Conservation (phyloP, 345 rosid genomes). For the Erodium maritimum region DNA sequence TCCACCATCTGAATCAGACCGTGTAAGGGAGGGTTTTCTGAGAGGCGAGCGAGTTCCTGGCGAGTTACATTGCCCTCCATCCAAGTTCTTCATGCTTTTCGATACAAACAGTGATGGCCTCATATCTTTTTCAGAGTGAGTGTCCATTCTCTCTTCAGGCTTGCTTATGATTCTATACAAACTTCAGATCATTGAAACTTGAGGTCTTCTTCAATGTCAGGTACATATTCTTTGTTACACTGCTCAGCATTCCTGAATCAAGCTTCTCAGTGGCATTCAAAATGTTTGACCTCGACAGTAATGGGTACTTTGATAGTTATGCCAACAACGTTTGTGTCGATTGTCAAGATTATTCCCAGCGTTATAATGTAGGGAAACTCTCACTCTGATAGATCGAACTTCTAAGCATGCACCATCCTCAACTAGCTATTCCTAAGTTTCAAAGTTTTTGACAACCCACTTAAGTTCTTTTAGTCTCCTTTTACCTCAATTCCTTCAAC, state of each 20-base stretch:
- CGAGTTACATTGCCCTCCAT: constrained; percentile 40
- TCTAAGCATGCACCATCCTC: too few species aligned
- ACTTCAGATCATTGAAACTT: neutral
- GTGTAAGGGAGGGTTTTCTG: constrained; percentile 44
- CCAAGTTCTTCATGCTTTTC: constrained; percentile 60
- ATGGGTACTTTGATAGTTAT: constrained; percentile 78
- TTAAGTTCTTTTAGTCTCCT: too few species aligned
- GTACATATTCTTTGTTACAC: constrained; percentile 53
- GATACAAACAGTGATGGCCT: constrained; percentile 52
- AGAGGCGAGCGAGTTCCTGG: constrained; percentile 38
- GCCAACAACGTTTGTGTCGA: too few species aligned
- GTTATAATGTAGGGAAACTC: too few species aligned
- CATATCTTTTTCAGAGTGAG: constrained; percentile 58
- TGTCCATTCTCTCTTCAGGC: neutral
- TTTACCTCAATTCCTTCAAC: too few species aligned
- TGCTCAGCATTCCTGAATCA: constrained; percentile 64
- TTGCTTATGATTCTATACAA: neutral
- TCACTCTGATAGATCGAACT: too few species aligned
- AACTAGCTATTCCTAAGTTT: too few species aligned
- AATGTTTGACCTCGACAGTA: constrained; percentile 75
- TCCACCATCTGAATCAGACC: constrained; percentile 51
- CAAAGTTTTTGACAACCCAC: too few species aligned
- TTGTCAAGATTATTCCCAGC: too few species aligned
- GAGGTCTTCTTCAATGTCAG: constrained; percentile 15
- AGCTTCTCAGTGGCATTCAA: constrained; percentile 67